phyloP scores from a whole-genome alignment of 495 filamentous ascomycete species.

The Rhypophila decipiens region DNA sequence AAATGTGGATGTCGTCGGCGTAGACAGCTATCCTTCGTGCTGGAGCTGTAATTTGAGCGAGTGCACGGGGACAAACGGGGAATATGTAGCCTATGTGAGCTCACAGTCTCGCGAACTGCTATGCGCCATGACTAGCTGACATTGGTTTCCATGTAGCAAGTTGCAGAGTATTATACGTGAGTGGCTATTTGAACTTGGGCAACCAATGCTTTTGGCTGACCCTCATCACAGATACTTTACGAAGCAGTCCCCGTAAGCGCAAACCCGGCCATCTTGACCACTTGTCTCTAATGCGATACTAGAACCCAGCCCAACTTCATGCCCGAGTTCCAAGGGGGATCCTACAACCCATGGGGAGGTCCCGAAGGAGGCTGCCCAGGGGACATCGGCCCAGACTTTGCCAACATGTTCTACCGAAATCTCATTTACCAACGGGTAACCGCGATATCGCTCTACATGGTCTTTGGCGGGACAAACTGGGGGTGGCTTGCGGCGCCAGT shows the following conservation, averaged over 20 bases:
- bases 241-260: slow-evolving; percentile 23
- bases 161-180: slow-evolving; percentile 38
- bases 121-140: neutral
- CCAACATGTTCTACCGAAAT: slow-evolving; percentile 56
- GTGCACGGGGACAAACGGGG: slow-evolving; percentile 51
- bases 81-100: slow-evolving; percentile 43
- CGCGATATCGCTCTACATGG: slow-evolving; percentile 42
- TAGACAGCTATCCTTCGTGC: slow-evolving; percentile 58
- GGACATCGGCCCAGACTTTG: slow-evolving; percentile 44
- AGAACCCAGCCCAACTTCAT: slow-evolving; percentile 49
- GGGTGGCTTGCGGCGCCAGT: slow-evolving; percentile 26
- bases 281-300: neutral
- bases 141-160: slow-evolving; percentile 13
- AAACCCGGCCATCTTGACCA: neutral
- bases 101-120: neutral
- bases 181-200: neutral
- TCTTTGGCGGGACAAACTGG: slow-evolving; percentile 57
- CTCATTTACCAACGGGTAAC: slow-evolving; percentile 41
- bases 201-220: slow-evolving; percentile 20
- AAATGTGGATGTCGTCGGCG: slow-evolving; percentile 50
- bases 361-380: slow-evolving; percentile 44
- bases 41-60: slow-evolving; percentile 52
- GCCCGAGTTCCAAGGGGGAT: slow-evolving; percentile 60
- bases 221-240: slow-evolving; percentile 22
- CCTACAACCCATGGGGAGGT: slow-evolving; percentile 55